Evolutionary conservation across 495 filamentous ascomycete species (phyloP).

Genomic region (Annulohypoxylon bovei): DNA sequence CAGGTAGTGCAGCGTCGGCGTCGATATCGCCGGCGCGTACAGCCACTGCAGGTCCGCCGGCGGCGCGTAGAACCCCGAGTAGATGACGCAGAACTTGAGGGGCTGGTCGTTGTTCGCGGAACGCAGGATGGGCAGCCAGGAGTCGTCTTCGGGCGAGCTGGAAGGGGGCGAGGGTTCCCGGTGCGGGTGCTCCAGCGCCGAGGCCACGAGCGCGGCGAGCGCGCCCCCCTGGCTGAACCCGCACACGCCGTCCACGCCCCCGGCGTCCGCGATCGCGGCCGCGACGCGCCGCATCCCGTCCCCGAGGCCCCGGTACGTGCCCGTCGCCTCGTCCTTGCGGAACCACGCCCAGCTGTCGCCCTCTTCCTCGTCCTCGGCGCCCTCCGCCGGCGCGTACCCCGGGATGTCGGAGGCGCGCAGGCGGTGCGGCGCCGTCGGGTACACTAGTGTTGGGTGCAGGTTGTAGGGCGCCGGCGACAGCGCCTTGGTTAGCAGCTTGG

Average conservation of each 20-base stretch:
- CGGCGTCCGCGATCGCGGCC: slow-evolving; percentile 63
- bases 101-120: slow-evolving; percentile 63
- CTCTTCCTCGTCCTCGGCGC: slow-evolving; percentile 9
- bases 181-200: slow-evolving; percentile 68
- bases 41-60: slow-evolving; percentile 69
- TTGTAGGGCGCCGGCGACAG: slow-evolving; percentile 64
- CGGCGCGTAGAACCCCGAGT: slow-evolving; percentile 81
- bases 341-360: slow-evolving; percentile 87
- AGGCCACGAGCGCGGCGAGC: slow-evolving; percentile 67
- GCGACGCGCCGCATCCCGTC: slow-evolving; percentile 70
- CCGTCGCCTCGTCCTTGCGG: slow-evolving; percentile 68
- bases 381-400: slow-evolving; percentile 58
- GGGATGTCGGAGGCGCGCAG: slow-evolving; percentile 77
- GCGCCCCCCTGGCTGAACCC: slow-evolving; percentile 80
- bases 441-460: slow-evolving; percentile 65
- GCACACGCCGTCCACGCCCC: slow-evolving; percentile 76
- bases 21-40: slow-evolving; percentile 79
- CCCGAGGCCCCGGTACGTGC: slow-evolving; percentile 72
- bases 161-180: neutral
- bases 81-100: slow-evolving; percentile 81
- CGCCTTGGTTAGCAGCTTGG: slow-evolving; percentile 79
- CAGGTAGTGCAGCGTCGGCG: slow-evolving; percentile 83
- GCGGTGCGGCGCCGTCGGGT: slow-evolving; percentile 69
- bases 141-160: too few relatives aligned
- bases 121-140: slow-evolving; percentile 52